Conservation (phyloP, 2,329 filamentous ascomycete species). For the Penicillium nordicum region DNA sequence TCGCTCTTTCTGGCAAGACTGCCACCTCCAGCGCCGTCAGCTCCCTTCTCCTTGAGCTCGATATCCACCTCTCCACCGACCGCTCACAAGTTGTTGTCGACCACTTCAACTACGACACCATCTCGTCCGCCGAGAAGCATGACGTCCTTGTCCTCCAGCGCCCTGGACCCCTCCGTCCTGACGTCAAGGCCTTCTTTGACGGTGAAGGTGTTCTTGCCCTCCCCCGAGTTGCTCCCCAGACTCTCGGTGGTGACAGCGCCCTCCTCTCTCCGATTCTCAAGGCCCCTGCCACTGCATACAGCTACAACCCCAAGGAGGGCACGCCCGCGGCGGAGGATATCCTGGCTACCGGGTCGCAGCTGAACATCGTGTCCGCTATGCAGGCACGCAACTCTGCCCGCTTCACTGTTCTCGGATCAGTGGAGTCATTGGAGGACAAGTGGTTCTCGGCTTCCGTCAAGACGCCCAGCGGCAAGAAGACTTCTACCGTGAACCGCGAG, state of each 20-base stretch:
- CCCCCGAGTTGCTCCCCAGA: constrained; percentile 75
- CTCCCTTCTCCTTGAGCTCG: constrained; percentile 79
- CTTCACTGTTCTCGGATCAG: constrained; percentile 77
- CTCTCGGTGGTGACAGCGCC: constrained; percentile 69
- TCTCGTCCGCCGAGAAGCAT: constrained; percentile 75
- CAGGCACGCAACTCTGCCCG: constrained; percentile 93
- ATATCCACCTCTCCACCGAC: constrained; percentile 81
- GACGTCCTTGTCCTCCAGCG: constrained; percentile 78
- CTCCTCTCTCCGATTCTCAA: constrained; percentile 78
- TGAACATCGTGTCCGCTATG: constrained; percentile 77
- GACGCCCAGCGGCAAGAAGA: constrained; percentile 52
- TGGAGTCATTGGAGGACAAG: constrained; percentile 79
- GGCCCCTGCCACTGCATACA: constrained; percentile 82
- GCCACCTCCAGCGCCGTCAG: constrained; percentile 69
- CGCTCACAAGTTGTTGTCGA: constrained; percentile 84
- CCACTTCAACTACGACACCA: constrained; percentile 88
- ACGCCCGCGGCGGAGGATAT: constrained; percentile 69
- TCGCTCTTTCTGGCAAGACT: constrained; percentile 72
- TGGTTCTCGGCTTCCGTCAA: constrained; percentile 84
- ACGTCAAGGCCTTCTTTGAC: constrained; percentile 73
- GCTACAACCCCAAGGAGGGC: constrained; percentile 90
- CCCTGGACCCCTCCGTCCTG: constrained; percentile 62
- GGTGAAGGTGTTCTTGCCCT: constrained; percentile 71
- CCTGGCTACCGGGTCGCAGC: constrained; percentile 78
- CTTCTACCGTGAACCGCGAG: constrained; percentile 71